A percentile compares a stretch with the other conserved stretches of the same genome.
Evolutionary conservation across 768 basidiomycete species (phyloP).

Genomic region (Leccinellum luteum): DNA sequence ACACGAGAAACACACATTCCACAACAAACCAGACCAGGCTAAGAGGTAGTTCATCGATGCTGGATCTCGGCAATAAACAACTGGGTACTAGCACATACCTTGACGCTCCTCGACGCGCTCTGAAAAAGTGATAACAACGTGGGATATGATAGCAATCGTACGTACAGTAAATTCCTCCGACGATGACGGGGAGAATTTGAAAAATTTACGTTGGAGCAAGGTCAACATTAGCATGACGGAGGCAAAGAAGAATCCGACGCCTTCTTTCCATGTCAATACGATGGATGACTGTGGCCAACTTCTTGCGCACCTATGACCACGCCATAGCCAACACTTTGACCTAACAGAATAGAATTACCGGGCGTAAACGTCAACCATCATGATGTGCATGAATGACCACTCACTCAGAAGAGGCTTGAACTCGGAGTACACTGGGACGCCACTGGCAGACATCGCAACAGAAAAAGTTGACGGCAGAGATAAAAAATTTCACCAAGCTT

Average conservation of each 20-base stretch:
- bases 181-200: conserved; percentile 42
- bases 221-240: conserved; percentile 46
- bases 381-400: conserved; percentile 3
- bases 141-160: not conserved
- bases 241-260: conserved; percentile 52
- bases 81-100: conserved; percentile 25
- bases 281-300: not conserved
- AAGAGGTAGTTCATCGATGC: not conserved
- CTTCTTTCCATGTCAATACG: conserved; percentile 18
- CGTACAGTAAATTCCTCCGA: conserved; percentile 51
- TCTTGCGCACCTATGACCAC: conserved; percentile 42
- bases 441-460: conserved; percentile 12
- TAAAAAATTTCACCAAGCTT: not conserved
- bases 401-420: conserved; percentile 42
- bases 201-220: conserved; percentile 44
- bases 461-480: not conserved
- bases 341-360: conserved; percentile 21
- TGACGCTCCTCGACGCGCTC: conserved; percentile 47
- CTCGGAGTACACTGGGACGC: conserved; percentile 26
- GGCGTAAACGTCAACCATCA: not conserved
- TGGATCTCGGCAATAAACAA: not conserved
- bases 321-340: conserved; percentile 47
- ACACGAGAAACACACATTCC: conserved; percentile 37
- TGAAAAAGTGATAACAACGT: conserved; percentile 9
- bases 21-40: conserved; percentile 50